Conservation (phyloP, 768 basidiomycete genomes). For the Sarcomyxa edulis region DNA sequence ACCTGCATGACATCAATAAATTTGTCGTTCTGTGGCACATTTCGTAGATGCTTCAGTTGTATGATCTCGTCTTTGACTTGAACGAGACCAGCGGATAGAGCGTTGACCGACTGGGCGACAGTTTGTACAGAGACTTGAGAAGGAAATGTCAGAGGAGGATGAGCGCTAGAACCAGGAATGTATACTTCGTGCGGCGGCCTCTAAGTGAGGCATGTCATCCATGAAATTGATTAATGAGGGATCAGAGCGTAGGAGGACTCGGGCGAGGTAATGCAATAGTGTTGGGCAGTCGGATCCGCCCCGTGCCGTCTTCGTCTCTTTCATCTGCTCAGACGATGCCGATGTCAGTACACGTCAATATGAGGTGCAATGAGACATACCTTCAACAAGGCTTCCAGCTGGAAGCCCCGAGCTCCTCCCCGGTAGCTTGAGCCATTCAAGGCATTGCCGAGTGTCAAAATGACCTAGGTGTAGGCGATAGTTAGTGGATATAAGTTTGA, state of each 20-base stretch:
- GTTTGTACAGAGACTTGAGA: constrained; percentile 68
- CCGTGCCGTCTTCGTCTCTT: constrained; percentile 75
- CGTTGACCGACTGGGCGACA: constrained; percentile 52
- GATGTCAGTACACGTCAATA: constrained; percentile 5
- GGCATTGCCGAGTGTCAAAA: constrained; percentile 75
- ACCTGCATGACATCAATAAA: constrained; percentile 74
- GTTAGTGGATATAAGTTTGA: not conserved
- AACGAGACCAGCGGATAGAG: constrained; percentile 49
- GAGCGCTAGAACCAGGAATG: not conserved
- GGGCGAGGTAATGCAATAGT: constrained; percentile 86
- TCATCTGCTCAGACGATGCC: constrained; percentile 44
- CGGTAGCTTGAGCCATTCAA: constrained; percentile 81
- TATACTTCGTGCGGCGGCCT: constrained; percentile 76
- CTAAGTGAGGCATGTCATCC: constrained; percentile 75
- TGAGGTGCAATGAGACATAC: constrained; percentile 28
- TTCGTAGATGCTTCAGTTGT: constrained; percentile 26
- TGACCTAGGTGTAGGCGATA: constrained; percentile 35
- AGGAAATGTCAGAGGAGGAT: not conserved
- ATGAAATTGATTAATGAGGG: constrained; percentile 64
- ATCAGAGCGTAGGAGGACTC: constrained; percentile 63
- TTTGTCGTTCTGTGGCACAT: constrained; percentile 40
- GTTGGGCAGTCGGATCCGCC: constrained; percentile 73
- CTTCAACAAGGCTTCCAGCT: constrained; percentile 77
- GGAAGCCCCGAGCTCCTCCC: constrained; percentile 82
- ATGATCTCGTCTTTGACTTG: constrained; percentile 55